Base-by-base conservation (phyloP, 768 basidiomycete genomes). In the Xerocomus spinulosus region DNA sequence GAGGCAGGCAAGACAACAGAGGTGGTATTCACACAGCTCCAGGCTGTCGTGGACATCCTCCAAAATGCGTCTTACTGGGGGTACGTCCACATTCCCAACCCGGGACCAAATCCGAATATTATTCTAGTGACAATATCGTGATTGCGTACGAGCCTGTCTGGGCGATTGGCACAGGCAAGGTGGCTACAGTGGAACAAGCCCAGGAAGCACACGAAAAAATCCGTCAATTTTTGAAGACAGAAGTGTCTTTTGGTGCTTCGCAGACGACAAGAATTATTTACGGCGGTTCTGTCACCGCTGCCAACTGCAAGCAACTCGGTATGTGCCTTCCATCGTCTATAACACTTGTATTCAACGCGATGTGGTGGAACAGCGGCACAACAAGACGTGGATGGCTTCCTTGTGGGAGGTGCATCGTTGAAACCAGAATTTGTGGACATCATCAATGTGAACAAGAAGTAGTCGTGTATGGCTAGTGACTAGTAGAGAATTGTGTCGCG, bases 141-240 rank as follows among this genome's bases (percentile, higher is more conserved):
- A 78, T 99, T 59, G 96, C 96, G 17, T 99, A 94, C 68, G 92
- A 95, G 68, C 91, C 93, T 35, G 91, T 98, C 15, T 98, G 96
- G 95, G 95, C 96, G 28, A 98, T 98, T 67, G 96, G 96, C 37
- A 97, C 95, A 12, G 95, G 95, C 54, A 95, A 88, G 68, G 94
- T 96, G 44, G 95, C 95, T 37, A 90, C 90, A 26, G 74, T 88
- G 1, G 75, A 74, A n/a, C 88, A 97, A 73, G 96, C 96, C 1
- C 95, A 98, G 70, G 87, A 93, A 34, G 82, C 89, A 3, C 96
- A 99, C 62, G 79, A 77, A 32, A 81, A 85, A 50, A 84, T 94
- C 60, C 88, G 96, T 56, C 59, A 71, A 10, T 96, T 82, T 73
- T 73, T 98, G 56, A 62, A 73, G 36, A 73, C 68, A 52, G 72